phyloP scores from a whole-genome alignment of 805 yeast genomes.

The Blastobotrys chiropterorum region DNA sequence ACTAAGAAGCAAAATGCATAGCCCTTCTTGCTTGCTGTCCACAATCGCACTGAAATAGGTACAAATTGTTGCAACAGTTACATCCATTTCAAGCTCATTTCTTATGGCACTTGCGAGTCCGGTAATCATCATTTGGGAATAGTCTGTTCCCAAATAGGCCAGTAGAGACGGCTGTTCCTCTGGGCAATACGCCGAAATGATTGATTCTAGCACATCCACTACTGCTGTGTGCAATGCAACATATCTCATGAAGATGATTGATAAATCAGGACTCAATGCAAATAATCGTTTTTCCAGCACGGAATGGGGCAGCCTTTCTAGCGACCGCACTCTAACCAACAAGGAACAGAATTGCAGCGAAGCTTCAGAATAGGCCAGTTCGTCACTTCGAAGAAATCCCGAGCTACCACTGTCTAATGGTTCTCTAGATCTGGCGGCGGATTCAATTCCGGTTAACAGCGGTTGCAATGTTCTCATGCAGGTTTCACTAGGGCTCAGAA shows the following conservation, averaged over 20 bases:
- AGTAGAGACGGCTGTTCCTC: slow-evolving; percentile 68
- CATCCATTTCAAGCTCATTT: slow-evolving; percentile 32
- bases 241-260: slow-evolving; percentile 49
- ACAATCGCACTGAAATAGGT: slow-evolving; percentile 26
- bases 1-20: slow-evolving; percentile 30
- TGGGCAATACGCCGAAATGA: slow-evolving; percentile 28
- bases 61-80: slow-evolving; percentile 20
- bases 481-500: slow-evolving; percentile 46
- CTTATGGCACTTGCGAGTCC: slow-evolving; percentile 56
- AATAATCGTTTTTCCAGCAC: slow-evolving; percentile 59
- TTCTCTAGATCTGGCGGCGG: slow-evolving; percentile 35
- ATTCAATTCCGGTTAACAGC: slow-evolving; percentile 44
- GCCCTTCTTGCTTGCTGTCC: slow-evolving; percentile 33
- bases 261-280: slow-evolving; percentile 48
- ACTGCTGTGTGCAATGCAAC: slow-evolving; percentile 44
- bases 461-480: slow-evolving; percentile 52
- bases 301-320: slow-evolving; percentile 47
- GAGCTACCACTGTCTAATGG: slow-evolving; percentile 38
- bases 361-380: slow-evolving; percentile 42
- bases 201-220: slow-evolving; percentile 46
- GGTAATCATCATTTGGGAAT: slow-evolving; percentile 53
- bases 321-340: slow-evolving; percentile 52
- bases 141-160: slow-evolving; percentile 68
- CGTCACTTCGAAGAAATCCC: slow-evolving; percentile 38
- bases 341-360: slow-evolving; percentile 52